Evolutionary conservation across 148 eudicot species (phyloP), one percentile per base, ranked within the genome.

Genomic region (Persicaria maculosa): DNA sequence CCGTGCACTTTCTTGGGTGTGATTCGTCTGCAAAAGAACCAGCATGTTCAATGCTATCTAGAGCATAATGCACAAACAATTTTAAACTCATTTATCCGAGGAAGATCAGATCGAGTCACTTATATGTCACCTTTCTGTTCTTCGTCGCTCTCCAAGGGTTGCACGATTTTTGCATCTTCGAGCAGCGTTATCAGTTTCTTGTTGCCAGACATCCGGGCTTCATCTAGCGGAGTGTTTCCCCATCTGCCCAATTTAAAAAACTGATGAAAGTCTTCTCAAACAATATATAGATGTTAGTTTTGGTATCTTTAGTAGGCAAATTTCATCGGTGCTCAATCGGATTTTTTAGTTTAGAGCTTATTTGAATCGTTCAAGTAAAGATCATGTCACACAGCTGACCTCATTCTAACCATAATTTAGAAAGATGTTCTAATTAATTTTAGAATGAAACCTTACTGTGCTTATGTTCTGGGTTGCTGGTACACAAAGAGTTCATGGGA

Each of bases 171-270:
- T 53, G 96, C 89, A 70, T 82, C 85, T 85, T 91, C 97, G 22
- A 94, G 68, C 50, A 94, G 83, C 78, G 81, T 81, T 68, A 91
- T 90, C 86, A 91, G 74, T 50, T 79, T 85, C 72, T 79, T 83
- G 75, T 88, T 86, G 75, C 95, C 91, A 61, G 83, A 82, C 77
- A 73, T 73, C 47, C 78, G 76, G 16, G 83, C 88, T 79, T 90
- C 95, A 77, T 86, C 88, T 16, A 90, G 75, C 15, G 95, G 88
- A 52, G 90, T 88, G 79, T 86, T 85, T 71, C 88, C 95, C 95
- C 91, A 88, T 77, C 95, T 90, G 81, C 71, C 78, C 12, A 12
- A 62, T 31, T 31, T 6, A 31, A 31, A 22, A 14, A 22, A 62
- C 68, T 62, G 25, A 9, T 61, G 9, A 61, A 31, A 61, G 40